Percentiles rank a stretch among this genome's conserved stretches.
Evolutionary conservation across 257 asterid species (phyloP).

Genomic region (Solanum dulcamara): DNA sequence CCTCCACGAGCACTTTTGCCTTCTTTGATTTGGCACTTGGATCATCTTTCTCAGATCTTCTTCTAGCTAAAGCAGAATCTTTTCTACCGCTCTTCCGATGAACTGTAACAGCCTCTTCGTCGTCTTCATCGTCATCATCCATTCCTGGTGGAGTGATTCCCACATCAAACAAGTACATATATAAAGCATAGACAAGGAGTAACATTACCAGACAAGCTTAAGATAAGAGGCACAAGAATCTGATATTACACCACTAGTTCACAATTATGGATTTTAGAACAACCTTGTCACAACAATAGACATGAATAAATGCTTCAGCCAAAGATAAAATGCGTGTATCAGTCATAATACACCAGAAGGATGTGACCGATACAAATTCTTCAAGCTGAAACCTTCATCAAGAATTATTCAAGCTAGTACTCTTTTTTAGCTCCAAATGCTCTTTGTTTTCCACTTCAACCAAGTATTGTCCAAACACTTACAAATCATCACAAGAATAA

Average conservation of each 20-base stretch:
- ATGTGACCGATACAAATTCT: not conserved
- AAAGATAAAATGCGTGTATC: not conserved
- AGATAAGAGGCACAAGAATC: not conserved
- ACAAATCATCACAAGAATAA: not conserved
- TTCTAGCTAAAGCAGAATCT: conserved; percentile 19
- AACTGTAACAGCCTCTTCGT: conserved; percentile 17
- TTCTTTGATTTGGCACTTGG: conserved; percentile 41
- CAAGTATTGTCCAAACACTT: not conserved
- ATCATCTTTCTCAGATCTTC: conserved; percentile 42
- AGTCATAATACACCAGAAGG: not conserved
- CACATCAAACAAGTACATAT: not conserved
- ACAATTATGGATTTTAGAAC: not conserved
- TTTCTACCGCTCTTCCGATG: conserved; percentile 33
- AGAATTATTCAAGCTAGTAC: not conserved
- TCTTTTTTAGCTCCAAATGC: not conserved
- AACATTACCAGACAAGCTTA: not conserved
- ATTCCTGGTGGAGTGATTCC: conserved; percentile 17
- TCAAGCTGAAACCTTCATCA: not conserved
- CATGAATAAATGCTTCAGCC: not conserved
- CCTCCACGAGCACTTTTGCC: conserved; percentile 69
- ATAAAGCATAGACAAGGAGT: not conserved
- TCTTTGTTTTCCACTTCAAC: not conserved
- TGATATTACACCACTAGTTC: not conserved
- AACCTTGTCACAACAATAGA: not conserved
- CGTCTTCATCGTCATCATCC: conserved; percentile 23